Base-by-base conservation (phyloP, 208 protist genomes). In the Leishmania gerbilli region DNA sequence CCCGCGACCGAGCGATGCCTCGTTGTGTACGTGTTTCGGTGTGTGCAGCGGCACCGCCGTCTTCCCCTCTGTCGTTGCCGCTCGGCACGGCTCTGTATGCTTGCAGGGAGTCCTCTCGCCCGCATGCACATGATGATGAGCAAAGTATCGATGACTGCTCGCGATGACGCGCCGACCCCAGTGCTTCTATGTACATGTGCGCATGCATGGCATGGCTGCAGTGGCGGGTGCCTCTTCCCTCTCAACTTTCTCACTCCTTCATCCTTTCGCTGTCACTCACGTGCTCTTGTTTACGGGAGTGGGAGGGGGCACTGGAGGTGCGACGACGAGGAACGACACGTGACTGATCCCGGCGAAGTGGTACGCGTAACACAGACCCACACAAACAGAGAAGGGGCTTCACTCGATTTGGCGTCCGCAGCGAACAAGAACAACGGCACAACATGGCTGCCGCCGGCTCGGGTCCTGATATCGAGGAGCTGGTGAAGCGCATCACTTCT, bases 401-500 rank as follows among this genome's bases (percentile, higher is more conserved):
- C 40, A 45, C 15, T 42, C 40, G 5, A 6, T 1, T 17, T 3
- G 31, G 62, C 31, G 15, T 19, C 62, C 3, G 13, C 19, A 53
- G 42, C 67, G 31, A 51, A 49, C 17, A 21, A 74, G 31, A 21
- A 9, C 19, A n/a, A 19, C 34, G 8, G n/a, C 9, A 53, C 4
- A 74, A 8, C 40, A 89, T 97, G 93, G 91, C 93, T 9, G 81
- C 87, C 15, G 80, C 83, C 51, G 90, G 89, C 76, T 84, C 79
- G 5, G 89, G 88, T 74, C 83, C 89, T 51, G 94, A 99, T 80
- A 98, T 99, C 82, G 98, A 99, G 89, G 98, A 99, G 91, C 96
- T 99, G 21, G 88, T 99, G 34, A 98, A 99, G 95, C 92, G 98
- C 74, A 97, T 99, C 76, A 97, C 93, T 24, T 90, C 87, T 24